Evolutionary conservation across 2,329 filamentous ascomycete genomes (phyloP).

Genomic region (Bertia moriformis): DNA sequence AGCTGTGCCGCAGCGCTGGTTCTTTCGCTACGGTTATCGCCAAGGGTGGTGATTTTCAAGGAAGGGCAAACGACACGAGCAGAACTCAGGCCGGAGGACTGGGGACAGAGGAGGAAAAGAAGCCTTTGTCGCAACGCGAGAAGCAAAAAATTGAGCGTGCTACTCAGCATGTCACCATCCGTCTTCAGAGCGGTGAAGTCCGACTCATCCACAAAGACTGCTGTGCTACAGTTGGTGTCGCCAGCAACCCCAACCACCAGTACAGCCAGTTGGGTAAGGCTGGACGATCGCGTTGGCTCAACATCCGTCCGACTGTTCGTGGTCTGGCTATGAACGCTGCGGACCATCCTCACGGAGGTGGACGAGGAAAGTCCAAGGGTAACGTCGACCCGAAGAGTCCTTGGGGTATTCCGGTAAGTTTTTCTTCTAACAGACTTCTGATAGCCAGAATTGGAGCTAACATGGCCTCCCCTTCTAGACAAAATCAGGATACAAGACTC

Average conservation of each 20-base stretch:
- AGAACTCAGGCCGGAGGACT: background rate
- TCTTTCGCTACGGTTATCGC: constrained; percentile 80
- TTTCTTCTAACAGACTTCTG: constrained; percentile 2
- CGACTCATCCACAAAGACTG: constrained; percentile 81
- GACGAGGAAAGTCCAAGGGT: constrained; percentile 98
- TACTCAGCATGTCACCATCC: constrained; percentile 59
- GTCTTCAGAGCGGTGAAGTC: constrained; percentile 83
- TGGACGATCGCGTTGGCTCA: constrained; percentile 81
- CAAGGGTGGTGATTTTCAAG: constrained; percentile 56
- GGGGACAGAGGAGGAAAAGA: background rate
- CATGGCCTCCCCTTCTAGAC: constrained; percentile 28
- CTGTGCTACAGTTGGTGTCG: constrained; percentile 83
- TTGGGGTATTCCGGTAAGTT: constrained; percentile 84
- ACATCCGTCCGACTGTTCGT: constrained; percentile 86
- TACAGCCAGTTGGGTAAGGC: constrained; percentile 89
- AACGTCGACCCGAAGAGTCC: constrained; percentile 88
- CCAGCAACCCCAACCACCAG: constrained; percentile 85
- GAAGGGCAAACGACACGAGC: background rate
- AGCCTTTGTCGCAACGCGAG: constrained; percentile 30
- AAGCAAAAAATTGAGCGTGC: constrained; percentile 22
- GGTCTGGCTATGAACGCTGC: constrained; percentile 93
- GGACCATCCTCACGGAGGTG: constrained; percentile 97
- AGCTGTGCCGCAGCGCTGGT: constrained; percentile 88
- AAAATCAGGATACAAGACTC: constrained; percentile 84
- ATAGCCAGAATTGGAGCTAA: background rate